A percentile compares a stretch with the other conserved stretches of the same genome.
These are phyloP conservation scores for Epithemia pelagica DNA, from an alignment of 108 stramenopile species.

Conservation along the genomic window DNA sequence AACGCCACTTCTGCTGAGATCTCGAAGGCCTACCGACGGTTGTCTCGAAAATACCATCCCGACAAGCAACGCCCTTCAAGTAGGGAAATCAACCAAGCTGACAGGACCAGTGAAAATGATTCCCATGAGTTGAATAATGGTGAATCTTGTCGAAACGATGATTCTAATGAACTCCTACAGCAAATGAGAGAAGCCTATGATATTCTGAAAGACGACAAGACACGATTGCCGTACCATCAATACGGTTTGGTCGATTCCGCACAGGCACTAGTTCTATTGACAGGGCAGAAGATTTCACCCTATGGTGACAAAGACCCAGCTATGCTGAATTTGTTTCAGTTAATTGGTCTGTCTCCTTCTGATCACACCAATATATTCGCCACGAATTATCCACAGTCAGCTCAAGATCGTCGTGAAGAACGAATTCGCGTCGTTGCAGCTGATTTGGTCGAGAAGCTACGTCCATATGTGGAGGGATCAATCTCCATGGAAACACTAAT, in stretches of 20 bases:
- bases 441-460: slow-evolving; percentile 52
- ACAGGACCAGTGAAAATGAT: slow-evolving; percentile 13
- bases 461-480: slow-evolving; percentile 69
- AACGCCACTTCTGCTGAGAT: slow-evolving; percentile 76
- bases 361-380: not conserved
- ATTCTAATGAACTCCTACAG: slow-evolving; percentile 21
- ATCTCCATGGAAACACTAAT: slow-evolving; percentile 30
- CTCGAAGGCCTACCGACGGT: slow-evolving; percentile 47
- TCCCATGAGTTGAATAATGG: not conserved
- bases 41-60: slow-evolving; percentile 73
- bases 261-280: slow-evolving; percentile 43
- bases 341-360: slow-evolving; percentile 21
- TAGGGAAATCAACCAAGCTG: not conserved
- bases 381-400: not conserved
- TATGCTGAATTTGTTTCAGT: slow-evolving; percentile 19
- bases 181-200: slow-evolving; percentile 57
- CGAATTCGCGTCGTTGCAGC: slow-evolving; percentile 46
- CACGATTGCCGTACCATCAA: slow-evolving; percentile 67
- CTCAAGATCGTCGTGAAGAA: not conserved
- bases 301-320: not conserved
- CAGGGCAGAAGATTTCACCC: slow-evolving; percentile 24
- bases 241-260: slow-evolving; percentile 52
- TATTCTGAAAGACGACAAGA: slow-evolving; percentile 62
- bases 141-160: not conserved
- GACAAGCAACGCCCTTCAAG: slow-evolving; percentile 44